These are phyloP conservation scores for Beauveria medogensis DNA, from an alignment of 2,329 filamentous ascomycete species.

Conservation along the genomic window DNA sequence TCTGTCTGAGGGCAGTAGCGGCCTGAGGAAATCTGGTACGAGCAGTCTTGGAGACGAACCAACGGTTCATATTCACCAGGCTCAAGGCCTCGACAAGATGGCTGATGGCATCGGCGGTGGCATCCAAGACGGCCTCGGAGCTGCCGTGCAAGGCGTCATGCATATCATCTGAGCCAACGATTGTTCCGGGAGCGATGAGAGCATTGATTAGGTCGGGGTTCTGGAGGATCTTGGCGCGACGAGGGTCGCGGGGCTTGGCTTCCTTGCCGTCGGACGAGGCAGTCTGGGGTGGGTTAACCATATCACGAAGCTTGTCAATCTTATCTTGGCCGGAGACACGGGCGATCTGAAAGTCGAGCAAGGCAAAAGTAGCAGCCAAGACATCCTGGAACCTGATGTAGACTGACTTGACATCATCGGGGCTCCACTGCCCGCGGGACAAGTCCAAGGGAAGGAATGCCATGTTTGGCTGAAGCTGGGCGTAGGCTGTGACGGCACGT, in stretches of 20 bases:
- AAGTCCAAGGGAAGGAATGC: conserved; percentile 39
- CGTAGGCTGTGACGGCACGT: conserved; percentile 27
- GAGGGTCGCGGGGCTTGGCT: conserved; percentile 12
- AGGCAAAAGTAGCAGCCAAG: conserved; percentile 24
- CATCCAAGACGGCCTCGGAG: conserved; percentile 19
- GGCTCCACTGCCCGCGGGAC: conserved; percentile 36
- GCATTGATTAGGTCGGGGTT: conserved; percentile 27
- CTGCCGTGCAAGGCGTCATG: conserved; percentile 24
- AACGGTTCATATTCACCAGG: conserved; percentile 24
- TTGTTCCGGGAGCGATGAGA: conserved; percentile 29
- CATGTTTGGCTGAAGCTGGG: conserved; percentile 29
- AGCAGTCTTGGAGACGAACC: conserved; percentile 19
- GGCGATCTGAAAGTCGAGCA: conserved; percentile 36
- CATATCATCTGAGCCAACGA: conserved; percentile 24
- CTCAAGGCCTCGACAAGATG: conserved; percentile 16
- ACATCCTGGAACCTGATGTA: conserved; percentile 28
- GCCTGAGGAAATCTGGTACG: conserved; percentile 16
- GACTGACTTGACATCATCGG: conserved; percentile 33
- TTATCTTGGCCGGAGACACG: conserved; percentile 20
- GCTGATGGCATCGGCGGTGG: conserved; percentile 11
- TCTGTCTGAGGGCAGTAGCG: conserved; percentile 17
- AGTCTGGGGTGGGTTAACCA: not conserved
- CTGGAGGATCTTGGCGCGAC: conserved; percentile 23
- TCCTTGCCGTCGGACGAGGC: conserved; percentile 9
- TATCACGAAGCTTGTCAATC: not conserved